These are phyloP conservation scores for Colletotrichum musicola DNA, from an alignment of 2,329 filamentous ascomycete genomes.

Conservation along the genomic window DNA sequence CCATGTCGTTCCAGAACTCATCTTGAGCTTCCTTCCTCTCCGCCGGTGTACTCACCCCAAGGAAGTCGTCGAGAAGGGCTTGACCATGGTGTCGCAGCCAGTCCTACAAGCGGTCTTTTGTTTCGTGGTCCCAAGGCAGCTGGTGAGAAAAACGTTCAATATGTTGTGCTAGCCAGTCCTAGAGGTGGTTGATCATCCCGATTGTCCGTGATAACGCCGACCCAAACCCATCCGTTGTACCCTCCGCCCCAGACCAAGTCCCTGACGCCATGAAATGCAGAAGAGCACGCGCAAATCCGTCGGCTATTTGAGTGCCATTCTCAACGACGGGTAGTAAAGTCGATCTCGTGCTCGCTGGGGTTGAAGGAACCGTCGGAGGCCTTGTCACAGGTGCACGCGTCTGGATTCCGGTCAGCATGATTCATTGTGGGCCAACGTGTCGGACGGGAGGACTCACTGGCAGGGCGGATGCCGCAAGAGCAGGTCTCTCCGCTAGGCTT, in stretches of 20 bases:
- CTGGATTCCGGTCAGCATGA: conserved; percentile 50
- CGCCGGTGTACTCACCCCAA: too few relatives aligned
- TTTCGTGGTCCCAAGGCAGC: not conserved
- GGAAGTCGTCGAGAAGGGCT: too few relatives aligned
- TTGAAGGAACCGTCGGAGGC: conserved; percentile 72
- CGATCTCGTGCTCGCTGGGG: conserved; percentile 76
- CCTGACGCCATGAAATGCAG: conserved; percentile 2
- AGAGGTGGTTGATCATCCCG: not conserved
- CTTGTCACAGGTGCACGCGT: conserved; percentile 87
- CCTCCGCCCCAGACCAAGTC: not conserved
- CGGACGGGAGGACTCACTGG: conserved; percentile 63
- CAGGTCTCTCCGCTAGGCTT: conserved; percentile 72
- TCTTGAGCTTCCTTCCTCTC: too few relatives aligned
- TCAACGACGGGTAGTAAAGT: conserved; percentile 78
- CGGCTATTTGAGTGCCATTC: not conserved
- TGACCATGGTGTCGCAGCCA: too few relatives aligned
- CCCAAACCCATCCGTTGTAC: not conserved
- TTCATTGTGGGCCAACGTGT: not conserved
- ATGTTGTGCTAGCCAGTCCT: not conserved
- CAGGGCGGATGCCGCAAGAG: conserved; percentile 80
- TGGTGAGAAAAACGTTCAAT: not conserved
- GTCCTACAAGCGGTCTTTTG: too few relatives aligned
- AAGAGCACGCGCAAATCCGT: not conserved
- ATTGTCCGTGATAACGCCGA: not conserved
- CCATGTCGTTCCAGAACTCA: too few relatives aligned